Conservation (phyloP, 2,329 filamentous ascomycete species). For the Byssoonygena ceratinophila region DNA sequence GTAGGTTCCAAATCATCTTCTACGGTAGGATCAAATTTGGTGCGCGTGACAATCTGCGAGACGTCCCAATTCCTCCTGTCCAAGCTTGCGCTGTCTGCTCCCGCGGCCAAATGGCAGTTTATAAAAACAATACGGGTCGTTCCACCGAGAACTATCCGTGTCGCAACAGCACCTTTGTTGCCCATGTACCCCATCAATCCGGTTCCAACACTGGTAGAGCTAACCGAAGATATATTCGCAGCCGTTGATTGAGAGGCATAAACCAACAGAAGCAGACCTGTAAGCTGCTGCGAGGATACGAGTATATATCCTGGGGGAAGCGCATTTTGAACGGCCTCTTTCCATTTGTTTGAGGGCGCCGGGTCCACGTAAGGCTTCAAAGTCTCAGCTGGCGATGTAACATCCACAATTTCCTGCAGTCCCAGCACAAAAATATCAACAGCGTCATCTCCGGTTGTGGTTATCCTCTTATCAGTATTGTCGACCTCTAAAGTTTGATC, state of each 20-base stretch:
- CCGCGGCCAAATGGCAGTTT: constrained; percentile 84
- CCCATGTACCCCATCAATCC: constrained; percentile 87
- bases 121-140: constrained; percentile 81
- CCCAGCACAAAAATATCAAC: constrained; percentile 83
- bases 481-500: neutral
- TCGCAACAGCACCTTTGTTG: constrained; percentile 84
- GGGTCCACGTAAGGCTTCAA: constrained; percentile 66
- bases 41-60: constrained; percentile 62
- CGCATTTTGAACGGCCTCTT: constrained; percentile 59
- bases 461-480: neutral
- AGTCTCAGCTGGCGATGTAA: constrained; percentile 65
- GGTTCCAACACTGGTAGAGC: constrained; percentile 73
- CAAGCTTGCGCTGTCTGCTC: constrained; percentile 62
- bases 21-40: constrained; percentile 67
- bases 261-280: constrained; percentile 72
- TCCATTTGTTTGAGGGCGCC: constrained; percentile 65
- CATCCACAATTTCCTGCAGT: constrained; percentile 82
- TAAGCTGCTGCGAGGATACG: constrained; percentile 71
- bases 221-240: constrained; percentile 67
- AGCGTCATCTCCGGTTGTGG: constrained; percentile 43
- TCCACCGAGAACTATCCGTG: constrained; percentile 75
- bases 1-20: constrained; percentile 48
- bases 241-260: constrained; percentile 72
- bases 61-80: constrained; percentile 88
- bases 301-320: constrained; percentile 68